phyloP scores from a whole-genome alignment of 1,284 basidiomycete species.

The Cryptococcus sp. region DNA sequence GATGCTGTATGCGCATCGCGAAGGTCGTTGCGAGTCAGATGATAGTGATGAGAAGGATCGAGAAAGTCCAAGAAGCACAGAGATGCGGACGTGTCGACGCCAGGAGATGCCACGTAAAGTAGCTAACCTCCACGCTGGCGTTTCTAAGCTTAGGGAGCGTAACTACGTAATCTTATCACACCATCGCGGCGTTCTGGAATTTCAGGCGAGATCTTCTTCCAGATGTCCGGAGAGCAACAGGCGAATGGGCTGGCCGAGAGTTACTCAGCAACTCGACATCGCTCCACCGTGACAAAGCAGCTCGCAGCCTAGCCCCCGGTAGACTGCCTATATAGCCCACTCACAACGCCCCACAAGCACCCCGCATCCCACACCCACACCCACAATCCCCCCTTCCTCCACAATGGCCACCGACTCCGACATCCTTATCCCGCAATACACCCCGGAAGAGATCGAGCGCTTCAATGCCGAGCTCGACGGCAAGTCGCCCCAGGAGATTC shows the following conservation, averaged over 20 bases:
- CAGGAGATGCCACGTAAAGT: neutral
- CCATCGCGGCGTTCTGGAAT: neutral
- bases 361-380: neutral
- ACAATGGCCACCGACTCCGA: constrained; percentile 23
- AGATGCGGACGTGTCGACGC: neutral
- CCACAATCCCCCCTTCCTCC: neutral
- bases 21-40: neutral
- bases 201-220: neutral
- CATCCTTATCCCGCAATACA: constrained; percentile 57
- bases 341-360: neutral
- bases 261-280: no score
- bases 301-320: neutral
- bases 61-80: neutral
- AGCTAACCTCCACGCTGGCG: neutral
- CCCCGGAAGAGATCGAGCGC: constrained; percentile 59
- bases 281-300: neutral
- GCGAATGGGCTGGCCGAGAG: neutral
- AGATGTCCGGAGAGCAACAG: neutral
- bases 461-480: constrained; percentile 71
- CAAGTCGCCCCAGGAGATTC: constrained; percentile 73
- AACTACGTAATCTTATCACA: neutral
- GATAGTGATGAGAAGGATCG: neutral
- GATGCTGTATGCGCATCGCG: constrained; percentile 22
- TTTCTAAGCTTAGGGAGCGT: neutral
- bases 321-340: neutral